Base-by-base conservation (phyloP, 1,284 basidiomycete species). In the Chondrostereum purpureum region DNA sequence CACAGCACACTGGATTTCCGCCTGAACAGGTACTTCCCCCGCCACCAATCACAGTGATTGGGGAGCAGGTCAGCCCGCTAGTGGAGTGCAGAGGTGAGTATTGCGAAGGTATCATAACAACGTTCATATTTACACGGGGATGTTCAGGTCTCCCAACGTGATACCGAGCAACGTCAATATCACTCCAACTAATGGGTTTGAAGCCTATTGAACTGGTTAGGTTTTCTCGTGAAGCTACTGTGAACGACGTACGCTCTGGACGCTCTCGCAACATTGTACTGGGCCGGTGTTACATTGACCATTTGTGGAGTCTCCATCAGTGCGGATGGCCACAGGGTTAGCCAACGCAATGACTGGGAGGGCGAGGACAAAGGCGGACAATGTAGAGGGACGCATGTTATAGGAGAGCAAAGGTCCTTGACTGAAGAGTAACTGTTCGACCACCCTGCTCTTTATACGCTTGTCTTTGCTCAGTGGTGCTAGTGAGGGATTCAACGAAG, bases 1-100 rank as follows among this genome's bases (percentile, higher is more conserved):
- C 34, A 31, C 48, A 49, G 44, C 48, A 49, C 13, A 46, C 48
- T 11, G 40, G n/a, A n/a, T n/a, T 11, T 2, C 53, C 50, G 10
- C 52, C 54, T 47, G 48, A 45, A 49, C 62, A 55, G 34, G 44
- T 48, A 41, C 50, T 46, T 8, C 23, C 36, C 2, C 47, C 51
- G 5, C 39, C 42, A 21, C 54, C 55, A 20, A 57, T 53, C 44
- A 56, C 50, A 22, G 23, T 49, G 45, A 56, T 50, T 17, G 56
- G 55, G 14, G 50, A 50, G 48, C 56, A 58, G 20, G 43, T 50
- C 10, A 56, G 31, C 22, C 56, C 46, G 21, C 27, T 31, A n/a
- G n/a, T 31, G 27, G 8, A 31, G 8, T 8, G 8, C n/a, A 31
- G n/a, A 31, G n/a, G 8, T n/a, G n/a, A 31, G 8, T 8, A 8